A percentile compares a stretch with the other conserved stretches of the same genome.
phyloP scores from a whole-genome alignment of 768 basidiomycete genomes.

The Artomyces pyxidatus region DNA sequence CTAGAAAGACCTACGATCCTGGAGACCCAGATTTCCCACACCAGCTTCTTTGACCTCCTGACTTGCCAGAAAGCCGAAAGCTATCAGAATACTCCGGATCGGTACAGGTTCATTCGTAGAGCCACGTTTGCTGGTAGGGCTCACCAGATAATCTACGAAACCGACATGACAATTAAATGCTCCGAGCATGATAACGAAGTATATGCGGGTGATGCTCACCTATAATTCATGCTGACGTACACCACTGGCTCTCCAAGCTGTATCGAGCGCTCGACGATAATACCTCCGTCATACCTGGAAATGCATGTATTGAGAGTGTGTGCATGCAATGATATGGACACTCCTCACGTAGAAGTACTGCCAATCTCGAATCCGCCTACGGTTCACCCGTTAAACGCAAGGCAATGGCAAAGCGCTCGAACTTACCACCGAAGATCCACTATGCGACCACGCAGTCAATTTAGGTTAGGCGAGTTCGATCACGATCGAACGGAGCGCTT shows the following conservation, averaged over 20 bases:
- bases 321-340: neutral
- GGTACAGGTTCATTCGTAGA: too few species aligned
- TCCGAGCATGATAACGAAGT: neutral
- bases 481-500: neutral
- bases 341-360: slow-evolving; percentile 10
- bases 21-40: slow-evolving; percentile 14
- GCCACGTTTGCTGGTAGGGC: neutral
- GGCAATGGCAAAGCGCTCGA: too few species aligned
- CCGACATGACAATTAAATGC: neutral
- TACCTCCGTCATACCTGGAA: slow-evolving; percentile 34
- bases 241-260: slow-evolving; percentile 35
- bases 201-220: slow-evolving; percentile 18
- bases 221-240: slow-evolving; percentile 50
- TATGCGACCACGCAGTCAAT: neutral
- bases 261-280: slow-evolving; percentile 38
- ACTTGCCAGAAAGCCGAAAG: slow-evolving; percentile 11
- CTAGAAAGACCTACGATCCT: slow-evolving; percentile 16
- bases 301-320: neutral
- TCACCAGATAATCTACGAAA: neutral
- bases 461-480: neutral
- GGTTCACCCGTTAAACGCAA: neutral
- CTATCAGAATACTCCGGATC: too few species aligned
- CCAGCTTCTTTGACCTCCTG: slow-evolving; percentile 13
- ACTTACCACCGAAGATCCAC: slow-evolving; percentile 23
- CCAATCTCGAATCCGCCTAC: slow-evolving; percentile 38